Percentiles rank a stretch among this genome's conserved stretches.
Evolutionary conservation across 345 rosid species (phyloP).

Genomic region (Salix udensis): DNA sequence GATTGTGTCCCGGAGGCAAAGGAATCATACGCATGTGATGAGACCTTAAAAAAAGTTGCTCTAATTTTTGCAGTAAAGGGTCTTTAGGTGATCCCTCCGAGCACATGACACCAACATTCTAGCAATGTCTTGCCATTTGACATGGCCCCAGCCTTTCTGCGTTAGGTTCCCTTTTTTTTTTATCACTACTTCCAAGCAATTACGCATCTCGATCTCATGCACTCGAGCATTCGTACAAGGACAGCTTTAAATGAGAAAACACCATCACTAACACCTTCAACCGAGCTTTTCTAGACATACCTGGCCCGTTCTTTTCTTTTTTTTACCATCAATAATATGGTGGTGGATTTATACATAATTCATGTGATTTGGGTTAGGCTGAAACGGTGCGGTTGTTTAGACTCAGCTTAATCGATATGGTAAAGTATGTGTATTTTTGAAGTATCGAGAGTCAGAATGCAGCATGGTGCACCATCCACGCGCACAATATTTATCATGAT

Average conservation of each 20-base stretch:
- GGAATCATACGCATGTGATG: slow-evolving; percentile 39
- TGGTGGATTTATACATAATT: too few relatives aligned
- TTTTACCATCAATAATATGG: neutral
- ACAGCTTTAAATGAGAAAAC: slow-evolving; percentile 1
- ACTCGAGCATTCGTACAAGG: neutral
- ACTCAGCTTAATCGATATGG: too few relatives aligned
- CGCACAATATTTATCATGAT: too few relatives aligned
- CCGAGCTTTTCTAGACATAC: neutral
- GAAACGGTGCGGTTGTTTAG: too few relatives aligned
- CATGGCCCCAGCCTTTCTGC: slow-evolving; percentile 25
- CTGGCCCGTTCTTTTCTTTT: neutral
- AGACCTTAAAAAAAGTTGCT: slow-evolving; percentile 17
- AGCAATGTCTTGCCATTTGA: slow-evolving; percentile 3
- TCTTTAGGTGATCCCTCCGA: slow-evolving; percentile 14
- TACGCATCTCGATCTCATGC: neutral
- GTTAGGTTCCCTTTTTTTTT: slow-evolving; percentile 8
- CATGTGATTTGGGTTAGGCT: too few relatives aligned
- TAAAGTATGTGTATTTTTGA: too few relatives aligned
- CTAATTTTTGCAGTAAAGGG: slow-evolving; percentile 21
- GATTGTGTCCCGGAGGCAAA: slow-evolving; percentile 35
- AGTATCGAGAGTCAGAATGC: too few relatives aligned
- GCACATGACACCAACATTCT: slow-evolving; percentile 45
- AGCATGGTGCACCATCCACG: too few relatives aligned
- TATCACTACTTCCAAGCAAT: slow-evolving; percentile 10
- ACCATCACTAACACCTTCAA: neutral